Evolutionary conservation across 371 early-diverging fungal genomes (phyloP), one percentile per base, ranked within the genome.

Genomic region (Mortierella sp.): DNA sequence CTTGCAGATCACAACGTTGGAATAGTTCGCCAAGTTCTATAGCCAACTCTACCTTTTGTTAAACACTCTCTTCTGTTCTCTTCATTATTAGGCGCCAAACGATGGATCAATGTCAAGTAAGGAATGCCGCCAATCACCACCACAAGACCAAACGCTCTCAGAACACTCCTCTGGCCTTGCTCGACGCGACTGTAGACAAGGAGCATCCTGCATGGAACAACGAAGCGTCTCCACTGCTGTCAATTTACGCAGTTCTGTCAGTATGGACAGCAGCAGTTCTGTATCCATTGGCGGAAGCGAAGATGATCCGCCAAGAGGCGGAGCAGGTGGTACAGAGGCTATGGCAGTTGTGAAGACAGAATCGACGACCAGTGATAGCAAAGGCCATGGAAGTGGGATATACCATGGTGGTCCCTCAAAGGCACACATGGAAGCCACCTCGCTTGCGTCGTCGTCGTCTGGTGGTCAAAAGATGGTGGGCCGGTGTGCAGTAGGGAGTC

Each of bases 251-350:
- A 52, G 73, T 28, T 54, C 38, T 19, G 72, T 47, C 50, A 14
- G 60, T 19, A 38, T 63, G 5, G 45, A 10, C 28, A 34, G 42
- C 4, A 21, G 21, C 26, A 21, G 73, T 13, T 73, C 73, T 11
- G 54, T 50, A 9, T 52, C 54, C 2, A 52, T 54, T 24, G 54
- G 24, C 34, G 73, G 10, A 47, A 38, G 52, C n/a, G 55, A 31
- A 26, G 34, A 68, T 8, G 54, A 26, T 24, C 28, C 19, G 2
- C 80, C 80, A 19, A 44, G 31, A n/a, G 77, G 81, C 0, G 77
- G 81, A 55, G 44, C 81, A 16, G 77, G 81, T 7, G 81, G 70
- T 0, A 81, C 77, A n/a, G 81, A 81, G 31, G 76, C 54, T 11
- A 76, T 80, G 76, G 3, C 72, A 3, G 80, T 81, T 21, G 77